Conservation (phyloP, 2,329 filamentous ascomycete genomes). For the Hypoxylon sp. region DNA sequence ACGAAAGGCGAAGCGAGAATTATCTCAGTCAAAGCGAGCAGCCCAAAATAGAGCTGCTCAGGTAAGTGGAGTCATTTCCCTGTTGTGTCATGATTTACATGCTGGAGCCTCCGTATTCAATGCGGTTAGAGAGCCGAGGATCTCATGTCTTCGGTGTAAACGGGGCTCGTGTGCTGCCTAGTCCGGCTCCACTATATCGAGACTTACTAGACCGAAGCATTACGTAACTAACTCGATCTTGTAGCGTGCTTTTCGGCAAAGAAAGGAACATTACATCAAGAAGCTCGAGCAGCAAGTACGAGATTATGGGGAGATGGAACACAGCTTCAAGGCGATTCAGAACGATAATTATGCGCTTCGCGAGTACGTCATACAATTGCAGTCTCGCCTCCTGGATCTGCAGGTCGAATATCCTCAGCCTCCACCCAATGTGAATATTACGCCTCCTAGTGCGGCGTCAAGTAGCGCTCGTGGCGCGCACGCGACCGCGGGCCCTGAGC, state of each 20-base stretch:
- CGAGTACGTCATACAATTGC: conserved; percentile 92
- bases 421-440: conserved; percentile 82
- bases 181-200: conserved; percentile 22
- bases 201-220: conserved; percentile 29
- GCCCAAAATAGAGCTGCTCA: conserved; percentile 97
- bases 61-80: conserved; percentile 67
- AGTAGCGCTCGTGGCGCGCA: conserved; percentile 46
- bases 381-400: conserved; percentile 85
- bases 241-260: conserved; percentile 94
- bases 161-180: conserved; percentile 18
- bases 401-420: conserved; percentile 87
- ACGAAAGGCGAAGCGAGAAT: conserved; percentile 86
- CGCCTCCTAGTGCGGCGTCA: conserved; percentile 54
- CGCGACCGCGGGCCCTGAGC: conserved; percentile 37
- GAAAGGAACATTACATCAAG: conserved; percentile 98
- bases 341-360: conserved; percentile 90
- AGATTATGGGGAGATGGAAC: conserved; percentile 80
- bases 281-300: conserved; percentile 95
- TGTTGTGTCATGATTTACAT: conserved; percentile 27
- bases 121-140: conserved; percentile 26
- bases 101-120: conserved; percentile 28
- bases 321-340: conserved; percentile 83
- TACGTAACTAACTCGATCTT: conserved; percentile 50
- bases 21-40: conserved; percentile 95
- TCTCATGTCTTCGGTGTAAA: conserved; percentile 22